Percentiles rank a stretch among this genome's conserved stretches.
These are phyloP conservation scores for Fraxinus pennsylvanica DNA, from an alignment of 257 asterid species.

Conservation along the genomic window DNA sequence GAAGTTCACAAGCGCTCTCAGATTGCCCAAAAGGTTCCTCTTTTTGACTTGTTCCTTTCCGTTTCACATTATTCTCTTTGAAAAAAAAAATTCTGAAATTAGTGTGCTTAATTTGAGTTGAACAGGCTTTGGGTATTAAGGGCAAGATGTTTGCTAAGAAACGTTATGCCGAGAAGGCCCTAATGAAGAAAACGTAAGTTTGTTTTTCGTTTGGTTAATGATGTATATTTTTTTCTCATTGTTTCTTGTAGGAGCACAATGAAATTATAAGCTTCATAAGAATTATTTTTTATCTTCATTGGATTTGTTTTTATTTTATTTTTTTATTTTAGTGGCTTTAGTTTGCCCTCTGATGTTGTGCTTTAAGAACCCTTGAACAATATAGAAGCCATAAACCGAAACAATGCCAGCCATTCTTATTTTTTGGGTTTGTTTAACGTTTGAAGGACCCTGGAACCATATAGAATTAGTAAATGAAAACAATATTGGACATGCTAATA, in stretches of 20 bases:
- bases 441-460: background rate
- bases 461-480: background rate
- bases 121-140: slow-evolving; percentile 88
- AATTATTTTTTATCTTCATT: too few species aligned
- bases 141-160: slow-evolving; percentile 90
- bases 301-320: background rate
- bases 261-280: background rate
- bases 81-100: background rate
- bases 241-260: background rate
- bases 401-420: background rate
- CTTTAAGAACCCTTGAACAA: background rate
- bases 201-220: background rate
- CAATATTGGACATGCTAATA: too few species aligned
- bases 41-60: background rate
- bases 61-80: slow-evolving; percentile 1
- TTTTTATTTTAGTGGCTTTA: background rate
- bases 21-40: slow-evolving; percentile 62
- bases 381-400: too few species aligned
- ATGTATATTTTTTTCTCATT: background rate
- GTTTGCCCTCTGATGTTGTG: background rate
- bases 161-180: slow-evolving; percentile 86
- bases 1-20: slow-evolving; percentile 87
- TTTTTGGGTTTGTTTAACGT: background rate
- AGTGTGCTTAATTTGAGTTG: slow-evolving; percentile 18
- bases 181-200: slow-evolving; percentile 88